Evolutionary conservation across 2,329 filamentous ascomycete species (phyloP).

Genomic region (Aspergillus jensenii): DNA sequence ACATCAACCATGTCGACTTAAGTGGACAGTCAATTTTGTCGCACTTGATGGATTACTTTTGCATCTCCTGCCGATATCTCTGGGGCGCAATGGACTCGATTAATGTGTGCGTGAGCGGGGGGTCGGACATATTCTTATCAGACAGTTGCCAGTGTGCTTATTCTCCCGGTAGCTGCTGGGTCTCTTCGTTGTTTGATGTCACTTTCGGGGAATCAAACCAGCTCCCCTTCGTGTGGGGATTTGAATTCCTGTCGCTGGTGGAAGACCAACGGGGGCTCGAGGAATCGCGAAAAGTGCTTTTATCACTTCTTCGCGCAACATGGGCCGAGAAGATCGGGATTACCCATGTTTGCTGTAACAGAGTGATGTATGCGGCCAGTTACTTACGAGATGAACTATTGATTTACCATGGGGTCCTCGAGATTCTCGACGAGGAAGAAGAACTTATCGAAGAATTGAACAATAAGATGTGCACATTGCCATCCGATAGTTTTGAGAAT

Average conservation of each 20-base stretch:
- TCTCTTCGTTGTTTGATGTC: neutral
- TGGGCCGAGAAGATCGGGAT: neutral
- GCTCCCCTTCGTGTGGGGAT: no score
- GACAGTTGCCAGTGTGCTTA: neutral
- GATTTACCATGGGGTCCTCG: fast-evolving
- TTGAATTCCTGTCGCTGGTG: neutral
- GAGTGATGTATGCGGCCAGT: no score
- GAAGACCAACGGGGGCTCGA: no score
- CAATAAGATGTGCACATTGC: neutral
- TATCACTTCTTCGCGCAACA: no score
- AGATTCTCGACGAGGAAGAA: neutral
- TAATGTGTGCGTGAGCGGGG: neutral
- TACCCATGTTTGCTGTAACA: neutral
- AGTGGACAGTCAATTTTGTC: neutral
- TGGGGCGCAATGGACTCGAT: neutral
- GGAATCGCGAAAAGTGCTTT: fast-evolving
- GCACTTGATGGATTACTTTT: fast-evolving
- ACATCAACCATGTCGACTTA: neutral
- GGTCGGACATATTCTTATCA: neutral
- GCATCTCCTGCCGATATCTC: fast-evolving
- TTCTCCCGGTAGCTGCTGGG: neutral
- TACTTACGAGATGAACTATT: no score
- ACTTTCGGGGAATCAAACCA: no score
- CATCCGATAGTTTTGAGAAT: neutral
- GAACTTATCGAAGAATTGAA: neutral